These are phyloP conservation scores for Diaporthe velutina DNA, from an alignment of 2,329 filamentous ascomycete genomes.

Conservation along the genomic window DNA sequence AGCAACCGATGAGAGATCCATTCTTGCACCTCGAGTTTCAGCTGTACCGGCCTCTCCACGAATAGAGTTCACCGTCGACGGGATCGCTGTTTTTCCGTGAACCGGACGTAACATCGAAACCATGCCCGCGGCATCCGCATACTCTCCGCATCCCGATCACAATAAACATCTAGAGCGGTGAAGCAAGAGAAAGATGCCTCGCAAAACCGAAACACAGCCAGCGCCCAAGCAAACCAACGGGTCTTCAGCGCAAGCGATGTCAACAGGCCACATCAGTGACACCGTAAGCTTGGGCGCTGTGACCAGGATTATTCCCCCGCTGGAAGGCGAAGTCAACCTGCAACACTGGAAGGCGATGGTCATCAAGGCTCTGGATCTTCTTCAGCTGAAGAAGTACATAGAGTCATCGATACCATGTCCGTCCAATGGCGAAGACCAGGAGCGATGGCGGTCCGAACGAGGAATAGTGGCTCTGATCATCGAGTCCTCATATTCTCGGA, in stretches of 20 bases:
- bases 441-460: background rate
- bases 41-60: background rate
- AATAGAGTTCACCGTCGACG: background rate
- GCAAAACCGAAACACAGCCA: background rate
- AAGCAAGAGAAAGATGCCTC: slow-evolving; percentile 4
- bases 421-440: background rate
- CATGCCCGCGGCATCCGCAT: background rate
- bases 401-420: slow-evolving; percentile 9
- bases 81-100: background rate
- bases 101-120: slow-evolving; percentile 11
- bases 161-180: background rate
- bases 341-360: slow-evolving; percentile 23
- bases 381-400: slow-evolving; percentile 8
- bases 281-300: slow-evolving; percentile 13
- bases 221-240: background rate
- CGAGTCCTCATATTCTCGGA: background rate
- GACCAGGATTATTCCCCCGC: background rate
- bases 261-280: background rate
- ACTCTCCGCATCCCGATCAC: background rate
- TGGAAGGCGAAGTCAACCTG: slow-evolving; percentile 4
- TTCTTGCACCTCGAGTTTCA: background rate
- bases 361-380: background rate
- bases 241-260: background rate
- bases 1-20: background rate
- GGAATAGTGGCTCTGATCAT: background rate